phyloP scores from a whole-genome alignment of 352 stramenopile genomes.

The Globisporangium paroecandrum region DNA sequence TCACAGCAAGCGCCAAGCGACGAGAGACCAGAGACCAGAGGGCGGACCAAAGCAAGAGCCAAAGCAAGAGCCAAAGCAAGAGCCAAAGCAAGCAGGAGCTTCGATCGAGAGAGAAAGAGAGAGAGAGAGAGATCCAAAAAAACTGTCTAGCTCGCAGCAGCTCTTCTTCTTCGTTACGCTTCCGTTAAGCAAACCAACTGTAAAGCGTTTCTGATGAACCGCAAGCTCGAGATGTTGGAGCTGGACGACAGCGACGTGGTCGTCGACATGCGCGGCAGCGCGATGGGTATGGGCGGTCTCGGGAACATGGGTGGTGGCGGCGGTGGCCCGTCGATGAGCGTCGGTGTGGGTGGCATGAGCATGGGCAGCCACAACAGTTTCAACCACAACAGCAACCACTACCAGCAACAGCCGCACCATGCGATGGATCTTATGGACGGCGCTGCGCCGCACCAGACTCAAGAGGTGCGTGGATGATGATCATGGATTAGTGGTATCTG shows the following conservation, averaged over 20 bases:
- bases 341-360: background rate
- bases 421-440: constrained; percentile 7
- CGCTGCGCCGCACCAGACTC: background rate
- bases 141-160: constrained; percentile 5
- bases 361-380: background rate
- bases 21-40: background rate
- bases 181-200: constrained; percentile 1
- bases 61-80: background rate
- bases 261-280: constrained; percentile 22
- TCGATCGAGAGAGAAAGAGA: background rate
- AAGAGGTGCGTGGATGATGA: constrained; percentile 6
- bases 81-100: background rate
- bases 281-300: constrained; percentile 24
- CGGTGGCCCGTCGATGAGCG: constrained; percentile 4
- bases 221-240: constrained; percentile 64
- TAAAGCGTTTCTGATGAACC: constrained; percentile 49
- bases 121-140: constrained; percentile 7
- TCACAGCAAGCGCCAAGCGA: background rate
- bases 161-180: constrained; percentile 9
- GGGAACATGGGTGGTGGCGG: constrained; percentile 23
- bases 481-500: background rate
- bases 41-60: constrained; percentile 1
- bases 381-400: background rate
- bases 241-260: constrained; percentile 40
- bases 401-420: constrained; percentile 4